These are phyloP conservation scores for Tanacetum coccineum DNA, from an alignment of 129 eudicot genomes.

Conservation along the genomic window DNA sequence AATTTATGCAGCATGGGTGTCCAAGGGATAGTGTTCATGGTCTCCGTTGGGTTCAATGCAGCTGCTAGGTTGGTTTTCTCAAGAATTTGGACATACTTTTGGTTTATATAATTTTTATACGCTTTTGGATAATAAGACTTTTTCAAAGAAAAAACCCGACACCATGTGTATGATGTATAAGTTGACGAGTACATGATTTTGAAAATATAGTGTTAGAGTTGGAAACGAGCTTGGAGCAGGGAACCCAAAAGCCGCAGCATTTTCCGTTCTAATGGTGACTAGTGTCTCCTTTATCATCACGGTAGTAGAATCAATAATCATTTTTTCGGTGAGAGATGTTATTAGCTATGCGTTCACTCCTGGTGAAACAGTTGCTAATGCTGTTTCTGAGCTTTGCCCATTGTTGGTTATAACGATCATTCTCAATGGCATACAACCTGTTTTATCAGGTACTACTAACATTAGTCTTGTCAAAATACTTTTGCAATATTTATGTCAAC, in stretches of 20 bases:
- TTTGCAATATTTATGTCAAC: too few relatives aligned
- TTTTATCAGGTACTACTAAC: too few relatives aligned
- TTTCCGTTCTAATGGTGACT: slow-evolving; percentile 53
- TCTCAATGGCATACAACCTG: too few relatives aligned
- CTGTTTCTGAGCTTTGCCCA: slow-evolving; percentile 86
- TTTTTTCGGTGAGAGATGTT: slow-evolving; percentile 50
- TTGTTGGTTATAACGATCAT: slow-evolving; percentile 65
- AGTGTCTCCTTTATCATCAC: slow-evolving; percentile 50
- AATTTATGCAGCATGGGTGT: slow-evolving; percentile 51
- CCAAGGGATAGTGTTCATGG: slow-evolving; percentile 57
- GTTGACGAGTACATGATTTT: background rate
- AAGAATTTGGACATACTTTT: too few relatives aligned
- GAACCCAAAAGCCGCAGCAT: too few relatives aligned
- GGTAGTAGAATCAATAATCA: slow-evolving; percentile 40
- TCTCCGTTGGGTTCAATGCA: slow-evolving; percentile 80
- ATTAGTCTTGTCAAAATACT: too few relatives aligned
- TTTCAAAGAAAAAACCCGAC: too few relatives aligned
- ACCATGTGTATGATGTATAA: too few relatives aligned
- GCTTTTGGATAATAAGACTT: too few relatives aligned
- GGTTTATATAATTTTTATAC: too few relatives aligned
- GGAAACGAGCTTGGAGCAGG: too few relatives aligned
- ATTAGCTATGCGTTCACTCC: slow-evolving; percentile 72
- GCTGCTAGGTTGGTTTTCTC: slow-evolving; percentile 58
- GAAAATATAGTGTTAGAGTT: too few relatives aligned
- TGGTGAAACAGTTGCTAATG: slow-evolving; percentile 61